phyloP scores from a whole-genome alignment of 2,329 filamentous ascomycete genomes.

The Cercospora nicotianae region DNA sequence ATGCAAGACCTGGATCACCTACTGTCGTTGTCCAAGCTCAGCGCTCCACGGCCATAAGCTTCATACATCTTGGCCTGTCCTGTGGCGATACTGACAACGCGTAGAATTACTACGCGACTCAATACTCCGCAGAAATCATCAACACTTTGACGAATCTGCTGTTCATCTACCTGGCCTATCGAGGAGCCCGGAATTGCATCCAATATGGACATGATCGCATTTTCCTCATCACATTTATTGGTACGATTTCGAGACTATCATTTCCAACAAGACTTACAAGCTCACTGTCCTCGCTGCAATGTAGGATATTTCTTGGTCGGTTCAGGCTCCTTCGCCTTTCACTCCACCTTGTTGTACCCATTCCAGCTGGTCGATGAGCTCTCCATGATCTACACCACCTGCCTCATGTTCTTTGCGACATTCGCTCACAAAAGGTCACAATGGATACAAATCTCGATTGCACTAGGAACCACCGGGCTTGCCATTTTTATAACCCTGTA shows the following conservation, averaged over 20 bases:
- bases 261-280: too few relatives aligned
- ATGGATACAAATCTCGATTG: slow-evolving; percentile 56
- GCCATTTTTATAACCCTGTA: slow-evolving; percentile 70
- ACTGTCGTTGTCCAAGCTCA: not conserved
- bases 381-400: slow-evolving; percentile 72
- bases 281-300: not conserved
- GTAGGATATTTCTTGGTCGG: slow-evolving; percentile 60
- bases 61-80: not conserved
- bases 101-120: slow-evolving; percentile 73
- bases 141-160: slow-evolving; percentile 79
- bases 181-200: slow-evolving; percentile 72
- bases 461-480: slow-evolving; percentile 54
- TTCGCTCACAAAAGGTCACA: slow-evolving; percentile 67
- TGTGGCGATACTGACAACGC: not conserved
- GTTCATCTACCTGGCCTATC: slow-evolving; percentile 75
- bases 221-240: slow-evolving; percentile 67
- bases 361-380: slow-evolving; percentile 72
- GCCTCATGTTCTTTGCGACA: slow-evolving; percentile 69
- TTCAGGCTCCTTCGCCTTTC: slow-evolving; percentile 63
- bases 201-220: slow-evolving; percentile 70
- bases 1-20: slow-evolving; percentile 23
- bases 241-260: not conserved
- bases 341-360: slow-evolving; percentile 62
- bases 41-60: not conserved
- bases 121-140: slow-evolving; percentile 74